Base-by-base conservation (phyloP, 305 asterid genomes). In the Coffea humblotiana region DNA sequence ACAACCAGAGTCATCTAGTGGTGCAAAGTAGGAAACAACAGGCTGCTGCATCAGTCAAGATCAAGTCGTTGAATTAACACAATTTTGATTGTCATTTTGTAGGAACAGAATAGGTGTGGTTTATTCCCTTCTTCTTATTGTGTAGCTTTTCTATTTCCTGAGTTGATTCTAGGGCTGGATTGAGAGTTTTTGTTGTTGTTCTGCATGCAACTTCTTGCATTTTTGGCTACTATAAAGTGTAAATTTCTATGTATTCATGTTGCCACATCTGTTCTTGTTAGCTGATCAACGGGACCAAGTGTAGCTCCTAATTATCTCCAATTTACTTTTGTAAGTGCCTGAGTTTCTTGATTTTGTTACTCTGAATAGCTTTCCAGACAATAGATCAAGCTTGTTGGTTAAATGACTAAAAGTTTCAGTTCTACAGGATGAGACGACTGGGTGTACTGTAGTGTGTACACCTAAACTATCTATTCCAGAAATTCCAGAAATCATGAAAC, bases 1-100 rank as follows among this genome's bases (percentile, higher is more conserved):
- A 21, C 86, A 79, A 16, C 27, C 78, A 8, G 92, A 87, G 49
- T 84, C 90, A 63, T 85, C 92, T 49, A 72, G 71, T 75, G 85
- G 84, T 80, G 84, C 90, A 68, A 90, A 92, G 89, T 90, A 87
- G 90, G 63, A 2, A 16, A 71, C 23, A 65, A 13, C 18, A 23
- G 49, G 32, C 70, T 45, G 13, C 48, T 74, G 48, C 45, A 63
- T 47, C 5, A 40, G 51, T 5, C 15, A 47, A 49, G 45, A 6
- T 43, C 43, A 40, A 13, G 27, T 61, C 54, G 25, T 35, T 19
- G 10, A 65, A 32, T 19, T 48, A 51, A 56, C 58, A 21, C 74
- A 37, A 66, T 52, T 80, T 74, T 74, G 79, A 43, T 18, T 75
- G 6, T 37, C 58, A 70, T 9, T 35, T 23, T 70, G 13, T 54